Conservation (phyloP, 2,329 filamentous ascomycete species). For the Zymoseptoria ardabiliae region DNA sequence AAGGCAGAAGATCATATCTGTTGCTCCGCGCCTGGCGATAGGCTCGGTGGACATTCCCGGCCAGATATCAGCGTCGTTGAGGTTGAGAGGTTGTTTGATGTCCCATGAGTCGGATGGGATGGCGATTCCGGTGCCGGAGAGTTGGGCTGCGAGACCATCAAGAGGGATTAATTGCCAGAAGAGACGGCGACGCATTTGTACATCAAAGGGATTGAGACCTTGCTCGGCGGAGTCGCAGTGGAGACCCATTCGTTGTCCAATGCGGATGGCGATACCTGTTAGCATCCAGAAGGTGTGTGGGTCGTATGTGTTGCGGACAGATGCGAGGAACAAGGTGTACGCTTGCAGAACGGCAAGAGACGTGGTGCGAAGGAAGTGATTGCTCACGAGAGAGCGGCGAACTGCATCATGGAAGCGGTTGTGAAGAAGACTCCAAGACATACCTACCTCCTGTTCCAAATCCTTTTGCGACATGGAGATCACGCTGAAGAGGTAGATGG, state of each 20-base stretch:
- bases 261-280: slow-evolving; percentile 53
- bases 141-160: slow-evolving; percentile 35
- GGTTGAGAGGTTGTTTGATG: slow-evolving; percentile 28
- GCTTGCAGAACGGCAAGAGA: slow-evolving; percentile 62
- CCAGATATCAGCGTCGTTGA: slow-evolving; percentile 31
- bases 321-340: slow-evolving; percentile 53
- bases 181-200: slow-evolving; percentile 53
- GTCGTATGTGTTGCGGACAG: slow-evolving; percentile 36
- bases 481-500: slow-evolving; percentile 53
- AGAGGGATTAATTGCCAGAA: slow-evolving; percentile 59
- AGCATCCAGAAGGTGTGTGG: slow-evolving; percentile 56
- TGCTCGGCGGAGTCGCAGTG: slow-evolving; percentile 51
- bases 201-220: slow-evolving; percentile 48
- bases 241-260: slow-evolving; percentile 54
- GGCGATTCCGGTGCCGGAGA: slow-evolving; percentile 26
- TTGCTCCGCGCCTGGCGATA: slow-evolving; percentile 43
- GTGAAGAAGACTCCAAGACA: slow-evolving; percentile 45
- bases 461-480: slow-evolving; percentile 44
- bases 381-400: slow-evolving; percentile 60
- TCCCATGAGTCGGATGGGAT: slow-evolving; percentile 25
- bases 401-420: slow-evolving; percentile 37
- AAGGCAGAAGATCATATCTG: slow-evolving; percentile 45
- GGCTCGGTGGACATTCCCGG: slow-evolving; percentile 42
- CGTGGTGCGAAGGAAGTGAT: slow-evolving; percentile 58
- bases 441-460: slow-evolving; percentile 41